Percentiles rank a stretch among this genome's conserved stretches.
Conservation (phyloP, 2,329 filamentous ascomycete genomes). For the Ilyonectria mors-panacis region DNA sequence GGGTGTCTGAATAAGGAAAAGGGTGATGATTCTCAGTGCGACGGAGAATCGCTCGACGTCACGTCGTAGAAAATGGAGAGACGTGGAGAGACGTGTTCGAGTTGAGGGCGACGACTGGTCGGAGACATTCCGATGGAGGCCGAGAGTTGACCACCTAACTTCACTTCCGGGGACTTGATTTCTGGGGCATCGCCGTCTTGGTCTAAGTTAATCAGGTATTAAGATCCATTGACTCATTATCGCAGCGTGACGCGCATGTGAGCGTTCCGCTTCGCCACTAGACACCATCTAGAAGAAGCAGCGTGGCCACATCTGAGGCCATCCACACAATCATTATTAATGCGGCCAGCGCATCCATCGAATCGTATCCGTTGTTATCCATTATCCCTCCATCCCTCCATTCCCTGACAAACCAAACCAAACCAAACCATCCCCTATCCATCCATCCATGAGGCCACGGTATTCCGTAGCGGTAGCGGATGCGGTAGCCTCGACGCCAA, state of each 20-base stretch:
- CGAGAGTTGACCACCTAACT: too few relatives aligned
- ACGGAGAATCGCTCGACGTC: too few relatives aligned
- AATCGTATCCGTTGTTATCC: neutral
- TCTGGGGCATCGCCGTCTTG: neutral
- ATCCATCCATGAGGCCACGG: constrained; percentile 2
- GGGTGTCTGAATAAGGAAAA: constrained; percentile 14
- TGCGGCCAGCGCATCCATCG: neutral
- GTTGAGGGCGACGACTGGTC: too few relatives aligned
- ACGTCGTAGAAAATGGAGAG: too few relatives aligned
- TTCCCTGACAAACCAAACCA: neutral
- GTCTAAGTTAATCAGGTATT: neutral
- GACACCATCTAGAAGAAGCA: neutral
- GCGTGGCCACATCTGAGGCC: constrained; percentile 4
- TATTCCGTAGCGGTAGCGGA: constrained; percentile 8
- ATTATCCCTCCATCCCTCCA: neutral
- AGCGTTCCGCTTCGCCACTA: neutral
- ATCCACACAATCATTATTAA: neutral
- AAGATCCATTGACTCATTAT: too few relatives aligned
- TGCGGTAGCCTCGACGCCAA: constrained; percentile 6
- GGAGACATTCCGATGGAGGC: too few relatives aligned
- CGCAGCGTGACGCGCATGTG: neutral
- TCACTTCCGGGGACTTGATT: constrained; percentile 1
- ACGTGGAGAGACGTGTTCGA: too few relatives aligned
- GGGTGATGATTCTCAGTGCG: neutral
- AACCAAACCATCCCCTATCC: neutral